Base-by-base conservation (phyloP, 257 asterid species). In the Cynanchum wilfordii region DNA sequence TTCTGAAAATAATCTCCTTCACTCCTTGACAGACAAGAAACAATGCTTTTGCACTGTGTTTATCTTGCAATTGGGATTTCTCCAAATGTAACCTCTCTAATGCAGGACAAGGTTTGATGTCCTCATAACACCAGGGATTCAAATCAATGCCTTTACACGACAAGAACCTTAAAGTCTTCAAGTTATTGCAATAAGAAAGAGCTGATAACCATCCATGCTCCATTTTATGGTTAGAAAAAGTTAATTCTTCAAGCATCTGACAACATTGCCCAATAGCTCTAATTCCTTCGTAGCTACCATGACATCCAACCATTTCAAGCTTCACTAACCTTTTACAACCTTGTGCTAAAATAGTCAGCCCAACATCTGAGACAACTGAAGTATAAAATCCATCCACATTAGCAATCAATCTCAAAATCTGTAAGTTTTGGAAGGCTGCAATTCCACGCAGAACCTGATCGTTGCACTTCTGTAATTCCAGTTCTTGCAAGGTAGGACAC, bases 181-280 rank as follows among this genome's bases (percentile, higher is more conserved):
- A 76, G 77, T 84, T 89, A 33, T 85, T 85, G 29, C 85, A 89
- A 38, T 68, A 86, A 0, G 93, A 73, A 74, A 90, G 90, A 67
- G 86, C 97, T 60, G 83, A 66, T 63, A 90, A 73, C 97, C 97
- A 90, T 16, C 97, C 92, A 73, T 82, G 86, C 78, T 87, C 93
- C 93, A 90, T 86, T 60, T 82, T 78, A 59, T 90, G 97, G 71
- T 87, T 69, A 20, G 78, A 71, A 33, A 90, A 49, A 1, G 83
- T 84, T 66, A 90, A 62, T 74, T 89, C 93, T 59, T 90, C 90
- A 2, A 90, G 89, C 91, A 89, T 86, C 72, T 75, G 82, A 74
- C 96, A 90, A 78, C 96, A 86, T 63, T 86, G 90, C 5, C 93
- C 96, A 15, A 90, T 83, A 3, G 96, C 87, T 71, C 79, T 82